Base-by-base conservation (phyloP, 768 basidiomycete genomes). In the Suillus plorans region DNA sequence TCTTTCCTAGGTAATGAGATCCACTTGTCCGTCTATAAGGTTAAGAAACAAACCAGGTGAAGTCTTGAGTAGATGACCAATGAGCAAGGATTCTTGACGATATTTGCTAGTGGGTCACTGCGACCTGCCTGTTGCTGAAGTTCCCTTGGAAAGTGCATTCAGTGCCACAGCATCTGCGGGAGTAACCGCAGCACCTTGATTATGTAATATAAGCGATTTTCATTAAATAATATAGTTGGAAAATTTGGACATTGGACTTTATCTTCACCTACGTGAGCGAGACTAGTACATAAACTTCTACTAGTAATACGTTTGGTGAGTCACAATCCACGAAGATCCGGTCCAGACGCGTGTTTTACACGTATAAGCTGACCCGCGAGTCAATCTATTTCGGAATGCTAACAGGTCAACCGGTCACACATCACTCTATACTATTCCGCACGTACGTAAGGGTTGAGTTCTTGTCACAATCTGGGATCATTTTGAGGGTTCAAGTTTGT, bases 1-100 rank as follows among this genome's bases (percentile, higher is more conserved):
- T 20, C 66, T 65, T 25, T 49, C 10, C 31, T 37, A 42, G 31
- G 13, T 25, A 20, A 53, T 67, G 37, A 67, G 44, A 39, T 14
- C 10, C 37, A 16, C 7, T 41, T 28, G 10, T 25, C 14, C 37
- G 28, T 42, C 10, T 20, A 42, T 16, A 42, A 42, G 18, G 41
- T 25, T 20, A 18, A 42, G 5, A 59, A 59, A 59, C 58, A 20
- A 42, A 63, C 62, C 25, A 42, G 57, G 18, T 60, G 37, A 39
- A 28, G n/a, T 31, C 22, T 63, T 36, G 25, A 20, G 62, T 31
- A 61, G 22, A 50, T 61, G 36, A 25, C 22, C 18, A 31, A 37
- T 31, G 18, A 63, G 49, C 22, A 39, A n/a, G 50, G 39, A 64
- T 62, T 52, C 41, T 64, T 47, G 61, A 39, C 37, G 13, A 34